A percentile compares a stretch with the other conserved stretches of the same genome.
phyloP scores from a whole-genome alignment of 257 asterid genomes.

The Knoxia roxburghii region DNA sequence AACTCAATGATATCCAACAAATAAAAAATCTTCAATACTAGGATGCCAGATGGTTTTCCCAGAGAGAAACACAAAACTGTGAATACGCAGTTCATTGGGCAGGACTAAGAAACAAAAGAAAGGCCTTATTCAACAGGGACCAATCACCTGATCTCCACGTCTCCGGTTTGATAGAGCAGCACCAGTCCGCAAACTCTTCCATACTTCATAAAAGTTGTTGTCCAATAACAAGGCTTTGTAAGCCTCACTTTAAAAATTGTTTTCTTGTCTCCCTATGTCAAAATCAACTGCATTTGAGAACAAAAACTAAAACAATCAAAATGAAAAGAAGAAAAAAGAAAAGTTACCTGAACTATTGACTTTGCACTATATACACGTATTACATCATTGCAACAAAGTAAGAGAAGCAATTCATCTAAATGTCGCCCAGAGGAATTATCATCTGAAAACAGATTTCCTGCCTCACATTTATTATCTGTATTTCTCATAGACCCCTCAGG shows the following conservation, averaged over 20 bases:
- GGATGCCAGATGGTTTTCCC: background rate
- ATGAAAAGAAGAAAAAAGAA: constrained; percentile 6
- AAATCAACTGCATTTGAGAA: constrained; percentile 19
- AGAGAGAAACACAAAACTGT: background rate
- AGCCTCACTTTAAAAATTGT: constrained; percentile 59
- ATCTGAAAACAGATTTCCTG: constrained; percentile 29
- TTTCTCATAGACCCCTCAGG: constrained; percentile 25
- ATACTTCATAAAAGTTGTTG: constrained; percentile 49
- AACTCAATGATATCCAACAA: constrained; percentile 4
- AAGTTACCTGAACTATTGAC: constrained; percentile 60
- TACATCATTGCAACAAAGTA: constrained; percentile 68
- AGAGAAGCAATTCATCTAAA: constrained; percentile 40
- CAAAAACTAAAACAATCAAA: constrained; percentile 12
- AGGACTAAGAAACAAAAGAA: background rate
- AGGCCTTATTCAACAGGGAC: background rate
- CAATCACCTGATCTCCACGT: constrained; percentile 70
- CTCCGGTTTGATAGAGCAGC: constrained; percentile 69
- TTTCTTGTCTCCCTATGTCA: constrained; percentile 62
- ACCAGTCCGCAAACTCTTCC: constrained; percentile 51
- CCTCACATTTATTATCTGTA: constrained; percentile 35
- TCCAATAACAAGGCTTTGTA: constrained; percentile 68
- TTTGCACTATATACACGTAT: constrained; percentile 48
- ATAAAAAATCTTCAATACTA: background rate
- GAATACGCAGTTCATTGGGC: background rate
- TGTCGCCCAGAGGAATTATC: constrained; percentile 28